Percentiles rank a stretch among this genome's conserved stretches.
Conservation (phyloP, 345 rosid species). For the Eucalyptus sp. region DNA sequence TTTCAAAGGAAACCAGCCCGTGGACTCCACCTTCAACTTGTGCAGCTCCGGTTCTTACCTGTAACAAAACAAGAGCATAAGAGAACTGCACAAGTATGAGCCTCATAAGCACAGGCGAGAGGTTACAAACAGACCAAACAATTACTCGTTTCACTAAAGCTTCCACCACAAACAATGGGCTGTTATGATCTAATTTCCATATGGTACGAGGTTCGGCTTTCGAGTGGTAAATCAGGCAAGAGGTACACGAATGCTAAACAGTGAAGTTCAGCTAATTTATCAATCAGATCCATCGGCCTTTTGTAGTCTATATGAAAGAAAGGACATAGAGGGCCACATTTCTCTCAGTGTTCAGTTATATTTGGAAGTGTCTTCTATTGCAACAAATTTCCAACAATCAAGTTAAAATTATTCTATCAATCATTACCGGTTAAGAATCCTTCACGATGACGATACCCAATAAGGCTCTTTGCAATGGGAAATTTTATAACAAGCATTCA, state of each 20-base stretch:
- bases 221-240: background rate
- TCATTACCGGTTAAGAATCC: background rate
- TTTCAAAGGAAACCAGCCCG: slow-evolving; percentile 61
- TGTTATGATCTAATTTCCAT: background rate
- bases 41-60: slow-evolving; percentile 93
- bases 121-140: background rate
- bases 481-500: no score
- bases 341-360: background rate
- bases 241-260: background rate
- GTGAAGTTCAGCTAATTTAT: background rate
- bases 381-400: background rate
- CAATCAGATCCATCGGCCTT: background rate
- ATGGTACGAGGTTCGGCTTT: background rate
- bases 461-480: background rate
- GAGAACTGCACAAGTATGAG: background rate
- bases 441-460: background rate
- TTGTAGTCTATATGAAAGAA: background rate
- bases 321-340: background rate
- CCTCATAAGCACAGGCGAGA: background rate
- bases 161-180: background rate
- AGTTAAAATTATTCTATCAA: background rate
- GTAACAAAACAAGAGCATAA: background rate
- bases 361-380: background rate
- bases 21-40: slow-evolving; percentile 87
- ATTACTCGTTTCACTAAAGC: no score